phyloP scores from a whole-genome alignment of 768 basidiomycete genomes.

The Collybia nuda region DNA sequence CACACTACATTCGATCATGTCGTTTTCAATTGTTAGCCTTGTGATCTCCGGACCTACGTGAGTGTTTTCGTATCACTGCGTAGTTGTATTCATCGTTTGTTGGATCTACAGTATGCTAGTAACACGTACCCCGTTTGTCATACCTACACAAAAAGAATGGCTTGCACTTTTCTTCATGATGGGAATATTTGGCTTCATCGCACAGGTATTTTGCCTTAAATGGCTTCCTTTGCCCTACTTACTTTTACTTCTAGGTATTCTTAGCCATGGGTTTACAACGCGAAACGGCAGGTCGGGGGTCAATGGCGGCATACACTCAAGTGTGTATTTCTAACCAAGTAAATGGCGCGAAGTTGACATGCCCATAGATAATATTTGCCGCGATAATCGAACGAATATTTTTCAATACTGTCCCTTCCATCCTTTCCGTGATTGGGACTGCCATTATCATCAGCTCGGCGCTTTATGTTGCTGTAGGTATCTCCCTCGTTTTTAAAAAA shows the following conservation, averaged over 20 bases:
- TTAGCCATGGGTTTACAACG: constrained; percentile 7
- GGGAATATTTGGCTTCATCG: constrained; percentile 47
- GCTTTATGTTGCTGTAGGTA: constrained; percentile 61
- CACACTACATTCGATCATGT: constrained; percentile 52
- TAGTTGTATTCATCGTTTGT: neutral
- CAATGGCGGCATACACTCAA: constrained; percentile 7
- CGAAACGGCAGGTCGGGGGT: constrained; percentile 7
- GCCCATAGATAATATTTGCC: constrained; percentile 60
- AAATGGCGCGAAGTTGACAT: neutral
- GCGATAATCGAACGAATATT: constrained; percentile 62
- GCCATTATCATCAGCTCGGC: constrained; percentile 64
- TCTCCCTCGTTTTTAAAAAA: neutral
- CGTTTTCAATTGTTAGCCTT: constrained; percentile 34
- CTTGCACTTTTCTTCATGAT: constrained; percentile 43
- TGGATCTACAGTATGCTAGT: constrained; percentile 37
- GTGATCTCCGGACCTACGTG: neutral
- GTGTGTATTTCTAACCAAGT: neutral
- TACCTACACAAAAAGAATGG: constrained; percentile 44
- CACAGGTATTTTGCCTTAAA: constrained; percentile 32
- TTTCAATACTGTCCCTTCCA: constrained; percentile 59
- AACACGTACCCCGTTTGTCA: constrained; percentile 34
- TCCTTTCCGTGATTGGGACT: constrained; percentile 61
- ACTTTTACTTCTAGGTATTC: too few species aligned
- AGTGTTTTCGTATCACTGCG: neutral
- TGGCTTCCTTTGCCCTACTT: too few species aligned